Base-by-base conservation (phyloP, 2,329 filamentous ascomycete species). In the Metarhizium sp. region DNA sequence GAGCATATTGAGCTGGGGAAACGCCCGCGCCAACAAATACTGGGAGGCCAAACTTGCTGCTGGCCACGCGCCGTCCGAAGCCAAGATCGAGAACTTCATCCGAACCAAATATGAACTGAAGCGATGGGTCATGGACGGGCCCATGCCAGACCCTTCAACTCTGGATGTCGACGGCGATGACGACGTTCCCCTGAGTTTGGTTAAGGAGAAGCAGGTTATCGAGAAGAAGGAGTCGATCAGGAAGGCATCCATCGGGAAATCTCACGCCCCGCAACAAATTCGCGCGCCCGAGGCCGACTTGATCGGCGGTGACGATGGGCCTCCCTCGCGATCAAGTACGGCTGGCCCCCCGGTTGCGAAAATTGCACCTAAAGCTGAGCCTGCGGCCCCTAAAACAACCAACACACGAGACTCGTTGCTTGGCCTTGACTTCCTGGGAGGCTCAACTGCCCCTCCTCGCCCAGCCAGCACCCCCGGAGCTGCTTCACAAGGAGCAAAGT, bases 21-120 rank as follows among this genome's bases (percentile, higher is more conserved):
- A 99, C 71, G 83, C 87, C 55, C 86, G 92, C 71, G 94, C 94
- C 55, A 99, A 99, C 77, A 97, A 95, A 78, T 96, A 97, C 71
- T 99, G 92, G 92, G 95, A 99, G 73, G 84, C 89, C 59, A 99
- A 97, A 75, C 75, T 99, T 66, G 91, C 92, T 2, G 75, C 87
- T 14, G 92, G 92, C 57, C 94, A 99, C 72, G 84, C 92, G 50
- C 94, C 94, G 1, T 96, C 92, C 25, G 95, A 99, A 76, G 82
- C 88, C 62, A 99, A 99, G 80, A 97, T 99, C 64, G 94, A 99
- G 80, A 99, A 97, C 78, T 99, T 99, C 68, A 97, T 99, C 65
- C 86, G 94, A 62, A 99, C 95, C 55, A 99, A 99, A 73, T 99
- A 99, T 72, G 94, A 99, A 71, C 88, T 94, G 54, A 97, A 96